phyloP scores from a whole-genome alignment of 176 grass and related monocot genomes.

The Urochloa ruziziensis region DNA sequence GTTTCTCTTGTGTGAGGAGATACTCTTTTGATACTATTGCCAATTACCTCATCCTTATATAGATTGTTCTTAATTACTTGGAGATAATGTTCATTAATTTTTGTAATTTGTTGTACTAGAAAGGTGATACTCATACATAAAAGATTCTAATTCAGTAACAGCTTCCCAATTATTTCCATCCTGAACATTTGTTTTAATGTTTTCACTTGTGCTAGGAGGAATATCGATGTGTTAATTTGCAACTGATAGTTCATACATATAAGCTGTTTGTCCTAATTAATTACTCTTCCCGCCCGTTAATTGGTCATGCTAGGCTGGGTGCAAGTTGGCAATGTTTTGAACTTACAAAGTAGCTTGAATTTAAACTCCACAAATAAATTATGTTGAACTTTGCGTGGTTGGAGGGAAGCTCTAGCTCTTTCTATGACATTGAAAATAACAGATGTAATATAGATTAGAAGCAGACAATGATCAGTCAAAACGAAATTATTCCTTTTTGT shows the following conservation, averaged over 20 bases:
- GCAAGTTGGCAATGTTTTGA: background rate
- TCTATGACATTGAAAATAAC: background rate
- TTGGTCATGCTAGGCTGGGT: background rate
- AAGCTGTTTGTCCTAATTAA: background rate
- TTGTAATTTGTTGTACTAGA: conserved; percentile 1
- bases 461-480: background rate
- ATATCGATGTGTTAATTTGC: background rate
- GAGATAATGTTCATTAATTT: background rate
- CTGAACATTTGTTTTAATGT: background rate
- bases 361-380: background rate
- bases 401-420: too few species aligned
- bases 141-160: background rate
- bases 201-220: background rate
- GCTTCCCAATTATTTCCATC: background rate
- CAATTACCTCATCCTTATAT: background rate
- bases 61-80: background rate
- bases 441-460: background rate
- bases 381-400: background rate
- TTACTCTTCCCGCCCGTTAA: background rate
- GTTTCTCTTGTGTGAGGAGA: conserved; percentile 2
- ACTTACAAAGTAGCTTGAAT: background rate
- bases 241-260: background rate
- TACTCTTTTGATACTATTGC: background rate
- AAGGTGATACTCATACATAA: background rate
- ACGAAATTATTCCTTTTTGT: conserved; percentile 1